Evolutionary conservation across 1,139 yeast species (phyloP).

Genomic region (Sugiyamaella xylanicola): DNA sequence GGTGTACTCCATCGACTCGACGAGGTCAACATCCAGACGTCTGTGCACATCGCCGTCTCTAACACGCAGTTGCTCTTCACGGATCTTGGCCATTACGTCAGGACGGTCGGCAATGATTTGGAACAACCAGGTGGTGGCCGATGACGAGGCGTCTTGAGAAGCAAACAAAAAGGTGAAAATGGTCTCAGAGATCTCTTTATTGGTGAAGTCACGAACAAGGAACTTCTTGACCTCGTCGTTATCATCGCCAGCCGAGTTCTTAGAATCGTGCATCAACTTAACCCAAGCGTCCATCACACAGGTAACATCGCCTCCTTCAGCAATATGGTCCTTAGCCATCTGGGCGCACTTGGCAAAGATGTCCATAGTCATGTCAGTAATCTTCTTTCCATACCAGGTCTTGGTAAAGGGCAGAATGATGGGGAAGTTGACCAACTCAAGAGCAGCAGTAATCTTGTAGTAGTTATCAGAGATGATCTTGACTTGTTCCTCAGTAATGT

Average conservation of each 20-base stretch:
- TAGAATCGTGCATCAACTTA: slow-evolving; percentile 73
- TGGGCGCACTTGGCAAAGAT: slow-evolving; percentile 87
- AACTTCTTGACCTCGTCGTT: slow-evolving; percentile 53
- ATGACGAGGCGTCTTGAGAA: slow-evolving; percentile 96
- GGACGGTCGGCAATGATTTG: slow-evolving; percentile 96
- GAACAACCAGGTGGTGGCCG: slow-evolving; percentile 98
- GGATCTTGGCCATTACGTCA: slow-evolving; percentile 76
- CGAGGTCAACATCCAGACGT: slow-evolving; percentile 67
- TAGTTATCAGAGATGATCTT: slow-evolving; percentile 87
- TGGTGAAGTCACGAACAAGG: slow-evolving; percentile 78
- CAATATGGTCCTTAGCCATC: slow-evolving; percentile 77
- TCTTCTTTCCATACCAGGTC: slow-evolving; percentile 95
- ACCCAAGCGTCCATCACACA: slow-evolving; percentile 98
- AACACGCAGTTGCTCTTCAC: slow-evolving; percentile 87
- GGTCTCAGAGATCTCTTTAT: slow-evolving; percentile 93
- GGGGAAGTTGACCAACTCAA: slow-evolving; percentile 96
- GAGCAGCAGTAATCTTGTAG: slow-evolving; percentile 87
- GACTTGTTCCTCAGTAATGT: slow-evolving; percentile 88
- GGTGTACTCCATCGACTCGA: slow-evolving; percentile 85
- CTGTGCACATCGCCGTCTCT: slow-evolving; percentile 72
- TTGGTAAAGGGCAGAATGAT: slow-evolving; percentile 92
- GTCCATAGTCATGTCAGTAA: slow-evolving; percentile 92
- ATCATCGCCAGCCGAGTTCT: slow-evolving; percentile 34
- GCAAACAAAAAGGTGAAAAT: slow-evolving; percentile 95
- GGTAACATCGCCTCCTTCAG: slow-evolving; percentile 72